A percentile compares a stretch with the other conserved stretches of the same genome.
These are phyloP conservation scores for Priceomyces melissophilus DNA, from an alignment of 805 yeast species.

Conservation along the genomic window DNA sequence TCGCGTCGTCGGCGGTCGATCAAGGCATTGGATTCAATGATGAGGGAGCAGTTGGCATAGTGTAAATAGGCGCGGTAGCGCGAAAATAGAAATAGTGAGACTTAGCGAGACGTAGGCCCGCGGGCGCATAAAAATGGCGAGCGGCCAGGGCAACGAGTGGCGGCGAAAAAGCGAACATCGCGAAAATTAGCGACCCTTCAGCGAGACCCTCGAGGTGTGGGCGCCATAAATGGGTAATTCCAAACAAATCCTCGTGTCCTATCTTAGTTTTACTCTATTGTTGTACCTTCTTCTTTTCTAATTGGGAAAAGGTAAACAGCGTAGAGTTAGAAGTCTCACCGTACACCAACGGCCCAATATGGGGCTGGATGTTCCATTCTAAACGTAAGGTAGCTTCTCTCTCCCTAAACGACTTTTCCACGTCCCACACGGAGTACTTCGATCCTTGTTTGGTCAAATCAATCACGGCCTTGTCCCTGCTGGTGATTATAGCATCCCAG, in stretches of 20 bases:
- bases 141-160: too few relatives aligned
- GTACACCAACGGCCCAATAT: slow-evolving; percentile 73
- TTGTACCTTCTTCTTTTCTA: not conserved
- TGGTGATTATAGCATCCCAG: slow-evolving; percentile 83
- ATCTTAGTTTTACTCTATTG: slow-evolving; percentile 8
- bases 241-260: too few relatives aligned
- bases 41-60: slow-evolving; percentile 2
- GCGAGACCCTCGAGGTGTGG: too few relatives aligned
- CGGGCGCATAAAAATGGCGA: too few relatives aligned
- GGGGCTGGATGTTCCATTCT: slow-evolving; percentile 92
- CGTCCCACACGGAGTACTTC: slow-evolving; percentile 87
- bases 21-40: slow-evolving; percentile 16
- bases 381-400: slow-evolving; percentile 66
- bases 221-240: too few relatives aligned
- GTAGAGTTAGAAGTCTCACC: slow-evolving; percentile 47
- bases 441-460: slow-evolving; percentile 51
- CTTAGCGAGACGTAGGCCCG: too few relatives aligned
- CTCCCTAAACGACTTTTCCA: slow-evolving; percentile 55
- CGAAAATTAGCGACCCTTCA: too few relatives aligned
- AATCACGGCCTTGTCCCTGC: slow-evolving; percentile 56
- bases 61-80: not conserved
- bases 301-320: slow-evolving; percentile 29
- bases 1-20: slow-evolving; percentile 23
- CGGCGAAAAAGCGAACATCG: too few relatives aligned
- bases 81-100: too few relatives aligned